These are phyloP conservation scores for Lithocarpus polystachyus DNA, from an alignment of 306 rosid species.

Conservation along the genomic window DNA sequence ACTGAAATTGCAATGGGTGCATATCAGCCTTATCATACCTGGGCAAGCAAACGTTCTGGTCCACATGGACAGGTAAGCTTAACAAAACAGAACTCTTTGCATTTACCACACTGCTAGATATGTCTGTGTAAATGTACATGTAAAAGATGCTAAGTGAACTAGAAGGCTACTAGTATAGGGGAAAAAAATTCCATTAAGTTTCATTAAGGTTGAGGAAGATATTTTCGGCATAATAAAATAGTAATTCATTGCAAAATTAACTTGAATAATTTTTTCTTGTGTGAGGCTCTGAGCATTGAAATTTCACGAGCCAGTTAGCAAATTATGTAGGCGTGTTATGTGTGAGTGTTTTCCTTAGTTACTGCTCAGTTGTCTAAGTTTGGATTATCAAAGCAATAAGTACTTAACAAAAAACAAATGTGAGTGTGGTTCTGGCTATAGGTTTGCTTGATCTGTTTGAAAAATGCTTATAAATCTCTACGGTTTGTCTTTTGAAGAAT, in stretches of 20 bases:
- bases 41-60: conserved; percentile 47
- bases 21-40: conserved; percentile 70
- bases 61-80: conserved; percentile 77
- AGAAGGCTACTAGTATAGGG: background rate
- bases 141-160: background rate
- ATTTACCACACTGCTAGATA: background rate
- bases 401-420: background rate
- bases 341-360: background rate
- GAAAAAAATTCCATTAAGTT: background rate
- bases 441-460: background rate
- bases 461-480: background rate
- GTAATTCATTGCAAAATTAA: background rate
- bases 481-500: background rate
- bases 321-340: background rate
- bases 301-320: background rate
- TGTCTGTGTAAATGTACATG: background rate
- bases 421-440: background rate
- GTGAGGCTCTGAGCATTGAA: background rate
- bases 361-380: background rate
- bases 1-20: conserved; percentile 96
- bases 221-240: background rate
- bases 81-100: background rate
- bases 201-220: background rate
- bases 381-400: background rate
- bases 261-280: background rate